These are phyloP conservation scores for Klebsormidium nitens DNA, from an alignment of 139 green algal genomes.

Conservation along the genomic window DNA sequence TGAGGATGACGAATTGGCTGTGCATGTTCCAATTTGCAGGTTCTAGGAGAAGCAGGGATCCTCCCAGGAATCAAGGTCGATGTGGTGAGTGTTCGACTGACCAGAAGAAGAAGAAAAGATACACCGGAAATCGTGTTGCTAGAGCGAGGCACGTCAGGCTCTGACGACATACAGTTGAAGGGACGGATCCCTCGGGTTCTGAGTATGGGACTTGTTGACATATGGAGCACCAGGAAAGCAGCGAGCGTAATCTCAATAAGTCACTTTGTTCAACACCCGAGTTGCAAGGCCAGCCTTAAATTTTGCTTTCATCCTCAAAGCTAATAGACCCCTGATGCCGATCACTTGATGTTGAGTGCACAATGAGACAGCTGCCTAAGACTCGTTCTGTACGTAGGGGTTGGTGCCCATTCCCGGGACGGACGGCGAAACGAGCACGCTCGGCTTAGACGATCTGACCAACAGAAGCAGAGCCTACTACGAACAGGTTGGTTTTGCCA, in stretches of 20 bases:
- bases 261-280: background rate
- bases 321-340: background rate
- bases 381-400: slow-evolving; percentile 47
- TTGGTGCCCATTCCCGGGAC: slow-evolving; percentile 57
- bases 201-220: no score
- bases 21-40: no score
- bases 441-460: slow-evolving; percentile 68
- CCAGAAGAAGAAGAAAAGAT: background rate
- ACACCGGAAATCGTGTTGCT: background rate
- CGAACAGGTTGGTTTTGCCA: slow-evolving; percentile 23
- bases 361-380: background rate
- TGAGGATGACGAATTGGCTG: no score
- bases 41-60: slow-evolving; percentile 45
- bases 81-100: slow-evolving; percentile 13
- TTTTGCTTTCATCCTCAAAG: background rate
- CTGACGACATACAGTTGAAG: background rate
- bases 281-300: no score
- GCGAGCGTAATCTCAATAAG: background rate
- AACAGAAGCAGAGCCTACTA: slow-evolving; percentile 63
- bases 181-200: background rate
- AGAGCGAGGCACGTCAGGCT: background rate
- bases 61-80: slow-evolving; percentile 64
- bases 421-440: slow-evolving; percentile 73
- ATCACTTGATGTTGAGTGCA: slow-evolving; percentile 26
- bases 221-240: background rate